These are phyloP conservation scores for Trichosanthes truncata DNA, from an alignment of 306 rosid genomes.

Conservation along the genomic window DNA sequence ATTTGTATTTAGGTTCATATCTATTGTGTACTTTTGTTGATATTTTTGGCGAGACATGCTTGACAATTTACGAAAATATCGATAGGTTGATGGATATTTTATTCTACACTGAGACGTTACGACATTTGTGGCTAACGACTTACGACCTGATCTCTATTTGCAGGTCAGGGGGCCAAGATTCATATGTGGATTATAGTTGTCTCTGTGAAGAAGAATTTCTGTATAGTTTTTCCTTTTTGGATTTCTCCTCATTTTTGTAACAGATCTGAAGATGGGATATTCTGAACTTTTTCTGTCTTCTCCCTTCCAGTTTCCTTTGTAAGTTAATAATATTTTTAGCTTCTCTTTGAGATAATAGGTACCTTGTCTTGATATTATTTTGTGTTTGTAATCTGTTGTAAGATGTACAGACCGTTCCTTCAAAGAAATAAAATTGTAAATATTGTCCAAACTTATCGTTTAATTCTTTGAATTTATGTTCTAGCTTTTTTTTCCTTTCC, in stretches of 20 bases:
- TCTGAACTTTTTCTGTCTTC: not conserved
- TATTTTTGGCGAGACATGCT: not conserved
- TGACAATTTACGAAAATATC: too few relatives aligned
- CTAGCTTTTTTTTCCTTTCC: not conserved
- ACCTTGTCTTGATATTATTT: not conserved
- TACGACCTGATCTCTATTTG: not conserved
- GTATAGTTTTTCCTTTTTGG: not conserved
- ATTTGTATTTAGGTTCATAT: not conserved
- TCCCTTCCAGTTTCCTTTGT: not conserved
- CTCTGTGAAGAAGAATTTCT: not conserved
- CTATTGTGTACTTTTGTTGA: not conserved
- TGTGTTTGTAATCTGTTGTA: not conserved
- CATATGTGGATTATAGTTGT: not conserved
- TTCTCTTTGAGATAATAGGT: not conserved
- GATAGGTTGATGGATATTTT: too few relatives aligned
- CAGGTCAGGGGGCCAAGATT: not conserved
- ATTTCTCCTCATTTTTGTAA: not conserved
- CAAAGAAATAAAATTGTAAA: not conserved
- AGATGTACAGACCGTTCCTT: not conserved
- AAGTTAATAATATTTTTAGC: not conserved
- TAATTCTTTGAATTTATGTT: not conserved
- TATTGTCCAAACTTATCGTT: not conserved
- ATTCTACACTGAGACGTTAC: too few relatives aligned
- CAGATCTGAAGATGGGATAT: not conserved
- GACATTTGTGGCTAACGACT: not conserved